phyloP scores from a whole-genome alignment of 2,329 filamentous ascomycete species.

The Stachybotrys chartarum region DNA sequence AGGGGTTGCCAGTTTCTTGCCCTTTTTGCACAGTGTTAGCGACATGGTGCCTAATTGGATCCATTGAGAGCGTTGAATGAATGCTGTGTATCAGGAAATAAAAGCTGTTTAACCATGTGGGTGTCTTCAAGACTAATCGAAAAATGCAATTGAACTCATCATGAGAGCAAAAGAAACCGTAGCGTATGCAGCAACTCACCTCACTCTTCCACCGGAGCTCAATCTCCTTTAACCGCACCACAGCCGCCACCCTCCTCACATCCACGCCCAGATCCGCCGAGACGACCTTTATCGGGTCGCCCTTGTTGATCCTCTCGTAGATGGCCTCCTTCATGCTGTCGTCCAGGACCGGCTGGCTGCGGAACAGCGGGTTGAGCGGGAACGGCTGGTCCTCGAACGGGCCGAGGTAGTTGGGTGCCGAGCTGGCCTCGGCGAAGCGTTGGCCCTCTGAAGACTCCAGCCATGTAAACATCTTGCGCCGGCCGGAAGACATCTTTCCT shows the following conservation, averaged over 20 bases:
- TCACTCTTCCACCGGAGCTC: slow-evolving; percentile 71
- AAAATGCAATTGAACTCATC: slow-evolving; percentile 63
- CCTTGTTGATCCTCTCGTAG: slow-evolving; percentile 55
- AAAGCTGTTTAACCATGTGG: slow-evolving; percentile 71
- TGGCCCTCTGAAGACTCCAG: slow-evolving; percentile 12
- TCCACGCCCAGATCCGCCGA: slow-evolving; percentile 73
- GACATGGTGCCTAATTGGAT: not conserved
- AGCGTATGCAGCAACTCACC: slow-evolving; percentile 46
- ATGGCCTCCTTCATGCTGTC: slow-evolving; percentile 68
- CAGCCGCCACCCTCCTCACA: slow-evolving; percentile 76
- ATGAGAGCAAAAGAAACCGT: slow-evolving; percentile 18
- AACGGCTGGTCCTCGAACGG: slow-evolving; percentile 51
- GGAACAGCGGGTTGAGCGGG: slow-evolving; percentile 65
- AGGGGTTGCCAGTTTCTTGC: slow-evolving; percentile 66
- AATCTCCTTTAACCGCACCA: slow-evolving; percentile 77
- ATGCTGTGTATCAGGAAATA: slow-evolving; percentile 15
- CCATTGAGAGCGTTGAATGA: slow-evolving; percentile 4
- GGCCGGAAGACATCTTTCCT: slow-evolving; percentile 27
- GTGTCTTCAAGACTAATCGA: slow-evolving; percentile 99
- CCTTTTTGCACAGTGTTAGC: slow-evolving; percentile 37
- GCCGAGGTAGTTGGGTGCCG: slow-evolving; percentile 29
- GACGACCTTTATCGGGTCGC: slow-evolving; percentile 65
- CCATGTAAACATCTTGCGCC: slow-evolving; percentile 32
- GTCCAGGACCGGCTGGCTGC: slow-evolving; percentile 65
- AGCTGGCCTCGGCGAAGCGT: slow-evolving; percentile 14